Evolutionary conservation across 129 eudicot genomes (phyloP).

Genomic region (Flaveria robusta): DNA sequence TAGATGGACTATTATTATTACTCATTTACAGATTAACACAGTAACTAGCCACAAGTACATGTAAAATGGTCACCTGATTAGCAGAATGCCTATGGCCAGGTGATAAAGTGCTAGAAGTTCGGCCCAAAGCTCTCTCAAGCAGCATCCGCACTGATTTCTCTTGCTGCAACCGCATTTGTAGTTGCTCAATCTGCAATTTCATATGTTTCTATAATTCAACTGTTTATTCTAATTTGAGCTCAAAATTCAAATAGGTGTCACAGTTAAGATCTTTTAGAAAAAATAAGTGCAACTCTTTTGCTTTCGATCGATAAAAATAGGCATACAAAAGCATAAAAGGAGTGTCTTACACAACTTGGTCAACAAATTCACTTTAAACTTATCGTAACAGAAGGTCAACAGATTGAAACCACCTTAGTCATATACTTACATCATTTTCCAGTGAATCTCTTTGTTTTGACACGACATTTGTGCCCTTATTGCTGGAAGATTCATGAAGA

Average conservation of each 20-base stretch:
- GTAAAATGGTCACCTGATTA: slow-evolving; percentile 48
- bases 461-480: slow-evolving; percentile 37
- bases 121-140: slow-evolving; percentile 89
- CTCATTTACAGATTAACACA: background rate
- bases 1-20: background rate
- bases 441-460: slow-evolving; percentile 61
- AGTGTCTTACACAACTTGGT: slow-evolving; percentile 8
- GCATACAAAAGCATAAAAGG: slow-evolving; percentile 12
- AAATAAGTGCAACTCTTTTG: background rate
- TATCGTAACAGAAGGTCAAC: slow-evolving; percentile 8
- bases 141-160: slow-evolving; percentile 77
- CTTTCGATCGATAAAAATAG: background rate
- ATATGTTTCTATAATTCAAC: slow-evolving; percentile 22
- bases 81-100: slow-evolving; percentile 91
- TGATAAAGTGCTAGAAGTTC: slow-evolving; percentile 83
- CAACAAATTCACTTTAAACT: slow-evolving; percentile 16
- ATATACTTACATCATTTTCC: slow-evolving; percentile 77
- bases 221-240: background rate
- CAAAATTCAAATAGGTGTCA: background rate
- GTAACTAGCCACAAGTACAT: background rate
- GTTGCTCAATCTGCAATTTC: slow-evolving; percentile 65
- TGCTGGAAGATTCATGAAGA: slow-evolving; percentile 35
- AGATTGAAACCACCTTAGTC: slow-evolving; percentile 19
- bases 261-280: background rate
- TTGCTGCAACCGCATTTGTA: slow-evolving; percentile 77